Percentiles rank a stretch among this genome's conserved stretches.
These are phyloP conservation scores for Isoetes taiwanensis DNA, from an alignment of 75 land plant species.

Conservation along the genomic window DNA sequence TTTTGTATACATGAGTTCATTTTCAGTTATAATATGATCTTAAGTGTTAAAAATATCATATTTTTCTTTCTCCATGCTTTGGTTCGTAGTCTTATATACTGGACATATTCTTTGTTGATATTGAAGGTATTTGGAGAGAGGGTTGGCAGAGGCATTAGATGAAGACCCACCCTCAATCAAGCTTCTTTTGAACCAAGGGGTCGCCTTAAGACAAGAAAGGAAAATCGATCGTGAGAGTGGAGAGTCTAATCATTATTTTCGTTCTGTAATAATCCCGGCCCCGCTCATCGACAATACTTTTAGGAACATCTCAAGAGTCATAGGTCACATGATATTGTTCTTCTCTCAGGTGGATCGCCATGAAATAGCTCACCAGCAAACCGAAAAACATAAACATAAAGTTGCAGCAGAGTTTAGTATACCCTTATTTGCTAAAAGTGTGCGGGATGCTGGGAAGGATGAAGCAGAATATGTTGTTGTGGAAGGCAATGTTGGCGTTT, in stretches of 20 bases:
- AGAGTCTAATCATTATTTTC: conserved; percentile 76
- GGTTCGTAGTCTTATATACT: too few relatives aligned
- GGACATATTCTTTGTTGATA: too few relatives aligned
- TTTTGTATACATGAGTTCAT: too few relatives aligned
- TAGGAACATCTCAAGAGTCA: conserved; percentile 89
- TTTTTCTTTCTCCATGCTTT: too few relatives aligned
- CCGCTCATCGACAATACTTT: conserved; percentile 91
- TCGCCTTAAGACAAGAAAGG: too few relatives aligned
- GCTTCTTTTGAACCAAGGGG: conserved; percentile 90
- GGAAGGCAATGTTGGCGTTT: conserved; percentile 45
- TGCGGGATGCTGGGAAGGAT: conserved; percentile 43
- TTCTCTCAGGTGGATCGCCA: conserved; percentile 98
- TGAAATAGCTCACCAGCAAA: conserved; percentile 93
- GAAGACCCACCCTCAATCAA: conserved; percentile 79
- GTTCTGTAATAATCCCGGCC: conserved; percentile 87
- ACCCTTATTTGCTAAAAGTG: conserved; percentile 71
- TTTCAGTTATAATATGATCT: too few relatives aligned
- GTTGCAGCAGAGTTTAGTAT: conserved; percentile 64
- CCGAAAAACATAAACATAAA: conserved; percentile 74
- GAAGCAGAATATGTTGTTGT: conserved; percentile 26
- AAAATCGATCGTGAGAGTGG: conserved; percentile 99
- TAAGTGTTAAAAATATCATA: too few relatives aligned
- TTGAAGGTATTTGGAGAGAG: conserved; percentile 75
- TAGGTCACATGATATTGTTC: conserved; percentile 95
- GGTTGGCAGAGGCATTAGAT: conserved; percentile 66